These are phyloP conservation scores for Saccharomyces hybrid DNA, from an alignment of 1,139 yeast genomes.

Conservation along the genomic window DNA sequence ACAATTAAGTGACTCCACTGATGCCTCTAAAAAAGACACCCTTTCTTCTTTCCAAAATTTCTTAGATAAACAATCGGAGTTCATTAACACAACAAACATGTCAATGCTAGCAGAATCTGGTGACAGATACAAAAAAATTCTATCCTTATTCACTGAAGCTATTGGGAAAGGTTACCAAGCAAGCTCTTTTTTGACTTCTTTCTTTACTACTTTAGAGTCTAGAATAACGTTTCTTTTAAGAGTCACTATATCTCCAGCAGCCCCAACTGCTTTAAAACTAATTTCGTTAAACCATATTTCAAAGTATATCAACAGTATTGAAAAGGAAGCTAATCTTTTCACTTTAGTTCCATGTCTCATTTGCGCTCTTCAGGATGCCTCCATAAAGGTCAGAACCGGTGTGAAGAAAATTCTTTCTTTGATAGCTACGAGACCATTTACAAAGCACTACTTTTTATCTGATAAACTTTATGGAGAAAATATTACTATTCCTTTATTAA, in stretches of 20 bases:
- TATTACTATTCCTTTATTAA: constrained; percentile 46
- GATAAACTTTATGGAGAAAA: constrained; percentile 42
- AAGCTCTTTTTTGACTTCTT: constrained; percentile 31
- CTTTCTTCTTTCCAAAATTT: constrained; percentile 29
- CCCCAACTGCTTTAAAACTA: constrained; percentile 51
- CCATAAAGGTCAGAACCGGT: constrained; percentile 36
- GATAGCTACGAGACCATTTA: constrained; percentile 35
- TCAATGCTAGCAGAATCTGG: constrained; percentile 33
- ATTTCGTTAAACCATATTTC: constrained; percentile 40
- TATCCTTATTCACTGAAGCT: constrained; percentile 38
- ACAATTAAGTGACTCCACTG: constrained; percentile 18
- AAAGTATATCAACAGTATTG: constrained; percentile 34
- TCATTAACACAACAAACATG: constrained; percentile 23
- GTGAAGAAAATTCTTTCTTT: constrained; percentile 31
- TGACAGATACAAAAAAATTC: constrained; percentile 40
- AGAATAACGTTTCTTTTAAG: constrained; percentile 53
- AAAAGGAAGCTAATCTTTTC: constrained; percentile 35
- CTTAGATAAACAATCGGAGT: constrained; percentile 25
- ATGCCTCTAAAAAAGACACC: constrained; percentile 21
- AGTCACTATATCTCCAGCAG: constrained; percentile 46
- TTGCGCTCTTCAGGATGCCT: constrained; percentile 36
- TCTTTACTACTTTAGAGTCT: constrained; percentile 36
- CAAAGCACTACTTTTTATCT: constrained; percentile 37
- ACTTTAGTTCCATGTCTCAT: constrained; percentile 40
- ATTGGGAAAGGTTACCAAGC: constrained; percentile 33